Conservation (phyloP, 2,329 filamentous ascomycete species). For the Fusarium stilboides region DNA sequence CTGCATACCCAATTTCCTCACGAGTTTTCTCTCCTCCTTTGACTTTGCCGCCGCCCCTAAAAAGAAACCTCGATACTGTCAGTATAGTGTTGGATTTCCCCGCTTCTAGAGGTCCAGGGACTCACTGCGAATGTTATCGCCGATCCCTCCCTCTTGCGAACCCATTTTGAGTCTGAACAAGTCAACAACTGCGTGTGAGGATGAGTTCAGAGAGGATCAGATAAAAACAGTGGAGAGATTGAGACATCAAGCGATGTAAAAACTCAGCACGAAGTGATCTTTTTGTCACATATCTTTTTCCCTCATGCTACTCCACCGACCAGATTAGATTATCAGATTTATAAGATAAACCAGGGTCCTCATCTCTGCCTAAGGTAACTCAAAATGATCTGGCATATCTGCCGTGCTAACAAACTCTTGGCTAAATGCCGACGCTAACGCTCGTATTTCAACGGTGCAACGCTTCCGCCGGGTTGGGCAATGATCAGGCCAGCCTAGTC, state of each 20-base stretch:
- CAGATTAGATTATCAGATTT: conserved; percentile 32
- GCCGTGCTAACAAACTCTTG: not conserved
- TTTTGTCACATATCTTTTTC: conserved; percentile 8
- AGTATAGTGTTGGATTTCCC: fast-evolving
- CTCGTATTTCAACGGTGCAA: conserved; percentile 10
- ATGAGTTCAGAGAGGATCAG: too few relatives aligned
- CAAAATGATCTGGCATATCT: not conserved
- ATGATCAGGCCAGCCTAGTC: not conserved
- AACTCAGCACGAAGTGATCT: not conserved
- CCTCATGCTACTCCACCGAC: not conserved
- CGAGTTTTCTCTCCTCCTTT: conserved; percentile 49
- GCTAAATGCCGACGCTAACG: conserved; percentile 6
- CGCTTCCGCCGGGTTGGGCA: not conserved
- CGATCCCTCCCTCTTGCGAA: not conserved
- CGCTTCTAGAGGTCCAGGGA: not conserved
- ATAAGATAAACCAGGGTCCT: conserved; percentile 14
- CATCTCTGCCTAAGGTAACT: conserved; percentile 3
- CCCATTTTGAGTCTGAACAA: not conserved
- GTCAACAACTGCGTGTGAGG: too few relatives aligned
- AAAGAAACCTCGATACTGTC: conserved; percentile 2
- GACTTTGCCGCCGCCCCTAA: conserved; percentile 28
- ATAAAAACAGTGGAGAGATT: too few relatives aligned
- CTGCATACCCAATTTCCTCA: conserved; percentile 50
- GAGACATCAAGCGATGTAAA: too few relatives aligned
- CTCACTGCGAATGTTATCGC: conserved; percentile 16